phyloP scores from a whole-genome alignment of 108 stramenopile genomes.

The Mayamaea pseudoterrestris region DNA sequence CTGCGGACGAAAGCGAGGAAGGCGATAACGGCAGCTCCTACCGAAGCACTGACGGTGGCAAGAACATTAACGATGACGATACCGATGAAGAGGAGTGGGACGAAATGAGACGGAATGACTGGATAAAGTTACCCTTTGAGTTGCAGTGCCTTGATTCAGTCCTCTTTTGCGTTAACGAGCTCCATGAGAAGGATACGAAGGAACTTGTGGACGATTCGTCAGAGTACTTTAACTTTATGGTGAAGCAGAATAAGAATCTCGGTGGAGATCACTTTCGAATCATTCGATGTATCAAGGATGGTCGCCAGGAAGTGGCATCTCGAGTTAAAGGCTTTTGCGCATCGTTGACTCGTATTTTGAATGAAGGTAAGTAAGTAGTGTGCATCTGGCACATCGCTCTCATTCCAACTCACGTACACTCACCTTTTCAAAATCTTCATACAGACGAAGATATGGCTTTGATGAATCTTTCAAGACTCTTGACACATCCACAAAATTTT shows the following conservation, averaged over 20 bases:
- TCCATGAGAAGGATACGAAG: constrained; percentile 43
- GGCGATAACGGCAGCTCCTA: too few relatives aligned
- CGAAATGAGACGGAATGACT: constrained; percentile 30
- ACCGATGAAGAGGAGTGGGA: constrained; percentile 46
- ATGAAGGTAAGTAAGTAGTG: too few relatives aligned
- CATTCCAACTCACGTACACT: too few relatives aligned
- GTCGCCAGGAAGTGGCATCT: constrained; percentile 44
- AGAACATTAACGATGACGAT: too few relatives aligned
- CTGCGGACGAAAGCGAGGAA: too few relatives aligned
- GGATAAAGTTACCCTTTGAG: constrained; percentile 54
- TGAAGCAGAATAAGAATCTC: constrained; percentile 13
- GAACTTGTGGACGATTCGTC: constrained; percentile 20
- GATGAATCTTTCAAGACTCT: constrained; percentile 71
- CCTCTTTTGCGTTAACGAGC: constrained; percentile 34
- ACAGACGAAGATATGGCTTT: constrained; percentile 80
- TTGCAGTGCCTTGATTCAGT: constrained; percentile 71
- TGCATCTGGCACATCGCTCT: too few relatives aligned
- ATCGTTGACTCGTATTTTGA: too few relatives aligned
- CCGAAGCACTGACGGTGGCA: too few relatives aligned
- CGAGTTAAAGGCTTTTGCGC: constrained; percentile 67
- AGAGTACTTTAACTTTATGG: constrained; percentile 13
- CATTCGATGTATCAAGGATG: constrained; percentile 57
- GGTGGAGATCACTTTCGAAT: constrained; percentile 27
- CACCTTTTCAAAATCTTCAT: constrained; percentile 50
- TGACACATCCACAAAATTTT: constrained; percentile 72